Conservation (phyloP, 192 early-diverging fungal genomes). For the Entomortierella parvispora region DNA sequence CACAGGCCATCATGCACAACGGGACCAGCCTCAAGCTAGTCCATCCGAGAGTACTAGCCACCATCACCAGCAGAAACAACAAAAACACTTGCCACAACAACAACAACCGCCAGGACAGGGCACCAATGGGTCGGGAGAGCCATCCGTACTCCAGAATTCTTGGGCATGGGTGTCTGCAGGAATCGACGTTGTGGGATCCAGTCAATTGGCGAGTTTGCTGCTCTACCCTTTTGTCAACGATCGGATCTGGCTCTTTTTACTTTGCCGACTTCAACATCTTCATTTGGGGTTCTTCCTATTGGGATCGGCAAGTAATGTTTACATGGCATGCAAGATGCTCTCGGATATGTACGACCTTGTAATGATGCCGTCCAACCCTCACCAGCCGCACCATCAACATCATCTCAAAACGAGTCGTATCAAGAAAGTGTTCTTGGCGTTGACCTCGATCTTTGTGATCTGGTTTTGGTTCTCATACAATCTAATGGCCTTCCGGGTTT, state of each 20-base stretch:
- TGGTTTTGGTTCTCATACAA: constrained; percentile 69
- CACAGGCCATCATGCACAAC: background rate
- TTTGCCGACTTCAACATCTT: constrained; percentile 63
- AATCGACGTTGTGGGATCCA: constrained; percentile 36
- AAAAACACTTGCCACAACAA: background rate
- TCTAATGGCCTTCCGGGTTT: constrained; percentile 58
- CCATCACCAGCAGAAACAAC: background rate
- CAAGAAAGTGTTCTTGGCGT: constrained; percentile 55
- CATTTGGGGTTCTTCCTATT: constrained; percentile 69
- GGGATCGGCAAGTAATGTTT: constrained; percentile 62
- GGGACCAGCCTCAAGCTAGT: background rate
- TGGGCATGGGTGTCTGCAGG: constrained; percentile 32
- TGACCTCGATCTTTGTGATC: constrained; percentile 54
- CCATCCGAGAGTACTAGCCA: background rate
- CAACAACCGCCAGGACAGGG: background rate
- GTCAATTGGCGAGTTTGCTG: constrained; percentile 31
- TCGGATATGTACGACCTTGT: constrained; percentile 67
- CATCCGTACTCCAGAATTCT: constrained; percentile 6
- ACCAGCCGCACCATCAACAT: constrained; percentile 6
- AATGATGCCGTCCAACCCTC: constrained; percentile 40
- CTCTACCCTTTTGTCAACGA: constrained; percentile 60
- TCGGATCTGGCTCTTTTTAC: constrained; percentile 55
- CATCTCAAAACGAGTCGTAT: background rate
- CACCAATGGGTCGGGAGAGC: background rate
- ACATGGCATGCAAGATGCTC: constrained; percentile 61